Percentiles rank a stretch among this genome's conserved stretches.
Evolutionary conservation across 2,329 filamentous ascomycete genomes (phyloP).

Genomic region (Claviceps maximensis): DNA sequence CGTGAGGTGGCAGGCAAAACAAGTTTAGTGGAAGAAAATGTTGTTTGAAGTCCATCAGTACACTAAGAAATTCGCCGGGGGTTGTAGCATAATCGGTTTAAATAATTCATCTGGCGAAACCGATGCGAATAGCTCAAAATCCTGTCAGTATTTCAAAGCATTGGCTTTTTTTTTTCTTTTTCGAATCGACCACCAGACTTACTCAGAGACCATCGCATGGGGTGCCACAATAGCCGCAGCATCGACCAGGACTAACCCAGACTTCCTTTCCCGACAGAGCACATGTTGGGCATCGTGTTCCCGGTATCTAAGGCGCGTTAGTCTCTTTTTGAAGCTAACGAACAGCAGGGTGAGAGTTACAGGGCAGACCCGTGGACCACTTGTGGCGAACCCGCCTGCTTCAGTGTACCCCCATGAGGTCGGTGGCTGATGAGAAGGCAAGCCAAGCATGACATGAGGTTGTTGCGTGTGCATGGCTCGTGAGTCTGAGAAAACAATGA

Average conservation of each 20-base stretch:
- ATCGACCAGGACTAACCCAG: conserved; percentile 41
- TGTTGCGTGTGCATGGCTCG: neutral
- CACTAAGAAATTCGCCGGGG: neutral
- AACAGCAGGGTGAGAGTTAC: neutral
- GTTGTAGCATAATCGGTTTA: neutral
- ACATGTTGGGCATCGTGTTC: conserved; percentile 40
- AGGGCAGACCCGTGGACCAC: conserved; percentile 7
- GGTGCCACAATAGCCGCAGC: conserved; percentile 38
- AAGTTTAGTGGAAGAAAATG: neutral
- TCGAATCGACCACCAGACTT: neutral
- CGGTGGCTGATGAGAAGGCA: neutral
- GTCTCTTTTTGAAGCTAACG: neutral
- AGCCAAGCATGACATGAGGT: neutral
- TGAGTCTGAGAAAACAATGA: neutral
- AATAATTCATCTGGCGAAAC: neutral
- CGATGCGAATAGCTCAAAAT: neutral
- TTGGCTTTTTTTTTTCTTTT: neutral
- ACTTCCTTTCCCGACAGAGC: conserved; percentile 34
- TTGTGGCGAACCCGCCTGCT: conserved; percentile 2
- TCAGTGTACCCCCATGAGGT: conserved; percentile 2
- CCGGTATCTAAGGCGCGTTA: conserved; percentile 25
- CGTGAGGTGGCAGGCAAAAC: neutral
- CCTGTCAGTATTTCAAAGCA: neutral
- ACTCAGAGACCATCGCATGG: conserved; percentile 18
- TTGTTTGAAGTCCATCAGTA: neutral